Evolutionary conservation across 2,329 filamentous ascomycete species (phyloP).

Genomic region (Fusarium compactum): DNA sequence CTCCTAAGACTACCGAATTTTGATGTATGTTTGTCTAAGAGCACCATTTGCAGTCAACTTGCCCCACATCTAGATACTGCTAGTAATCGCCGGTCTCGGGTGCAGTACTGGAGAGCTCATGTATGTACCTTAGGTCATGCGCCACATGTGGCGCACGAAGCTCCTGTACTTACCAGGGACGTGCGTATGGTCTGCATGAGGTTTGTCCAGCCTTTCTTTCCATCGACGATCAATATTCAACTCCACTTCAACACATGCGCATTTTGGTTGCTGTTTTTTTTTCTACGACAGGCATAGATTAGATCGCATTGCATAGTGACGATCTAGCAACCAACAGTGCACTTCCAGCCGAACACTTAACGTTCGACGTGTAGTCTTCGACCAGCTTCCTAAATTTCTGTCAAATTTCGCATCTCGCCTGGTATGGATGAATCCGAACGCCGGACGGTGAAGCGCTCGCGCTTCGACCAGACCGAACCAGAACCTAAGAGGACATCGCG

Average conservation of each 20-base stretch:
- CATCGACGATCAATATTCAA: slow-evolving; percentile 19
- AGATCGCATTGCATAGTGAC: slow-evolving; percentile 8
- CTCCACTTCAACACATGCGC: slow-evolving; percentile 37
- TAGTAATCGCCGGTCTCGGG: slow-evolving; percentile 24
- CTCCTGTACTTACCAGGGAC: slow-evolving; percentile 5
- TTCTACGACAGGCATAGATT: neutral
- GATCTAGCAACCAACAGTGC: neutral
- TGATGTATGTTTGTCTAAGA: neutral
- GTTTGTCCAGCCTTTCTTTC: slow-evolving; percentile 33
- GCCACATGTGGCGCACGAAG: slow-evolving; percentile 38
- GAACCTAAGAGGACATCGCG: slow-evolving; percentile 81
- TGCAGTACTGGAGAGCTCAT: neutral
- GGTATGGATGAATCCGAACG: slow-evolving; percentile 80
- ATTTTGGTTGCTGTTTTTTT: slow-evolving; percentile 33
- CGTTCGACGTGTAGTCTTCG: neutral
- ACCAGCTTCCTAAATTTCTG: neutral
- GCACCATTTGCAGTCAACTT: neutral
- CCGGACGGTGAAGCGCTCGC: slow-evolving; percentile 82
- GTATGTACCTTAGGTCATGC: neutral
- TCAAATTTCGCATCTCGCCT: slow-evolving; percentile 17
- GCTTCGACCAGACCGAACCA: slow-evolving; percentile 92
- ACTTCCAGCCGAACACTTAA: neutral
- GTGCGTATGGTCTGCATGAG: slow-evolving; percentile 23
- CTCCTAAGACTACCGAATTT: neutral
- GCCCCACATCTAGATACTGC: neutral